These are phyloP conservation scores for Carpinus fangiana DNA, from an alignment of 306 rosid genomes.

Conservation along the genomic window DNA sequence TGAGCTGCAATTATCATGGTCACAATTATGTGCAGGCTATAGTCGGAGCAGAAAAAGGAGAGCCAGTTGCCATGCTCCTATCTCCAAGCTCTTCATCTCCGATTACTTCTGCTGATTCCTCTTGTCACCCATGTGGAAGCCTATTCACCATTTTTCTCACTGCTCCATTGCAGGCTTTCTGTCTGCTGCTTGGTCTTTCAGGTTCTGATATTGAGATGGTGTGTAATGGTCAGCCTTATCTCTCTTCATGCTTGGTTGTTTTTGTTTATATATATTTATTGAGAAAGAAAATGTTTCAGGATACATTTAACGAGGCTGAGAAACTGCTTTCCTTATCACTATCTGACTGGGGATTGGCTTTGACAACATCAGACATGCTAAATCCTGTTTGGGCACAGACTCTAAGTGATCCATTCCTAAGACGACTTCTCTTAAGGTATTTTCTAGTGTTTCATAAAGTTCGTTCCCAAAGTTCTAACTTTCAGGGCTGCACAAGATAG, in stretches of 20 bases:
- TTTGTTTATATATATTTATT: constrained; percentile 3
- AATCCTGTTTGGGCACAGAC: constrained; percentile 86
- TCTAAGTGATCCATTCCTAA: constrained; percentile 80
- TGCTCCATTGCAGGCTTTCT: constrained; percentile 88
- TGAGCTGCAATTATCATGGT: constrained; percentile 12
- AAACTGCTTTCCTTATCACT: constrained; percentile 59
- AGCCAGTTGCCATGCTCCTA: constrained; percentile 84
- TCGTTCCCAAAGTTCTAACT: neutral
- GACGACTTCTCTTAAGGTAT: constrained; percentile 89
- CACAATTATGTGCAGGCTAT: constrained; percentile 50
- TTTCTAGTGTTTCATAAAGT: neutral
- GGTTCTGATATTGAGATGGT: constrained; percentile 77
- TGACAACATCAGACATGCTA: constrained; percentile 61
- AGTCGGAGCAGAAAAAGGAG: constrained; percentile 79
- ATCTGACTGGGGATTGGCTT: constrained; percentile 65
- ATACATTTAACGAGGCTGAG: constrained; percentile 70
- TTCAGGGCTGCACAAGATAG: neutral
- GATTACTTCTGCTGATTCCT: constrained; percentile 37
- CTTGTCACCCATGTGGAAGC: constrained; percentile 65
- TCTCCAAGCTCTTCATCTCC: constrained; percentile 64
- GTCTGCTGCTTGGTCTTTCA: constrained; percentile 72
- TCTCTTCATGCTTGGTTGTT: constrained; percentile 24
- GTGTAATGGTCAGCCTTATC: constrained; percentile 17
- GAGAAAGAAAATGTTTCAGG: constrained; percentile 48
- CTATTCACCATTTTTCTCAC: constrained; percentile 89